A percentile compares a stretch with the other conserved stretches of the same genome.
Evolutionary conservation across 148 eudicot genomes (phyloP).

Genomic region (Nyssa sinensis): DNA sequence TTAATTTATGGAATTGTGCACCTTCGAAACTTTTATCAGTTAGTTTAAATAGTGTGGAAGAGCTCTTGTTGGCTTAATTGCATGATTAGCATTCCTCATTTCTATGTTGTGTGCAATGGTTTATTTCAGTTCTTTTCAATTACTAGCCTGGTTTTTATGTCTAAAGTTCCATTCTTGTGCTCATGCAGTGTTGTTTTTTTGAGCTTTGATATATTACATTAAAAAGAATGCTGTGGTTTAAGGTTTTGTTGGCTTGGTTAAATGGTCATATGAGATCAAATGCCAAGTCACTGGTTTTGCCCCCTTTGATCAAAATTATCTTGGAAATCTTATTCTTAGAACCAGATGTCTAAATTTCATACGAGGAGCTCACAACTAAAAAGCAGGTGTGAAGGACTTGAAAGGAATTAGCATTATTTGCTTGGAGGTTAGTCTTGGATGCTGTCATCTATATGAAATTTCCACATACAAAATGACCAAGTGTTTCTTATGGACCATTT

Average conservation of each 20-base stretch:
- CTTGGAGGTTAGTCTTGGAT: not conserved
- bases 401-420: not conserved
- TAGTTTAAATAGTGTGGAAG: not conserved
- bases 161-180: not conserved
- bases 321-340: not conserved
- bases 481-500: not conserved
- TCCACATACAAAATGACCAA: not conserved
- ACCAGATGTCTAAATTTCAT: not conserved
- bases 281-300: not conserved
- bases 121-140: not conserved
- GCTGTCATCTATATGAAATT: not conserved
- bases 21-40: not conserved
- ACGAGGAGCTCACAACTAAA: not conserved
- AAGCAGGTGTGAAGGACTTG: not conserved
- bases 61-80: not conserved
- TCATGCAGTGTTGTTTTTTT: not conserved
- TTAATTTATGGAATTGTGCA: slow-evolving; percentile 9
- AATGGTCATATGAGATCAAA: not conserved
- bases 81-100: not conserved
- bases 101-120: not conserved
- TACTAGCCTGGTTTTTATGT: not conserved
- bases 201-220: not conserved
- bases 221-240: not conserved
- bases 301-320: not conserved
- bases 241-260: not conserved